Conservation (phyloP, 2,329 filamentous ascomycete species). For the Pestalotiopsis sp. region DNA sequence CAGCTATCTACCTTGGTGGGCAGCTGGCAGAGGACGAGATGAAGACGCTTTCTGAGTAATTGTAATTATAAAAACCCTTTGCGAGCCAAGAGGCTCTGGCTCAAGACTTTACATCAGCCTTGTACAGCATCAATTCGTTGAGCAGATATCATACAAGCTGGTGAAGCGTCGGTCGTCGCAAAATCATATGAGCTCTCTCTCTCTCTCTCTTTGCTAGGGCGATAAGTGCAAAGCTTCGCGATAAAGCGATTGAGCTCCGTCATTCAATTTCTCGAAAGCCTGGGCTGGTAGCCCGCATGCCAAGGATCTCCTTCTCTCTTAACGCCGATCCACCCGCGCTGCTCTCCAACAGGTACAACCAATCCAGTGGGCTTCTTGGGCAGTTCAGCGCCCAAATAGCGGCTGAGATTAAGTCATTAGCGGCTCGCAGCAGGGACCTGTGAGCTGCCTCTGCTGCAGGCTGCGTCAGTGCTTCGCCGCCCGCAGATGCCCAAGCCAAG, state of each 20-base stretch:
- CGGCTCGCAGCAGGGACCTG: not conserved
- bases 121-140: not conserved
- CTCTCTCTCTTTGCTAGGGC: not conserved
- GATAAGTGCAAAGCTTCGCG: not conserved
- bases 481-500: not conserved
- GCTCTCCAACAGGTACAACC: not conserved
- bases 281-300: not conserved
- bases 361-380: not conserved
- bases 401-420: conserved; percentile 2
- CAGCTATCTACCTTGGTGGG: not conserved
- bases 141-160: not conserved
- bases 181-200: not conserved
- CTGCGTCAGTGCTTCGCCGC: conserved; percentile 12
- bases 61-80: not conserved
- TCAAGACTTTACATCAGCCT: conserved; percentile 30
- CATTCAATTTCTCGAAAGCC: conserved; percentile 6
- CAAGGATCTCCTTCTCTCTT: not conserved
- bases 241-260: conserved; percentile 1
- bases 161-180: not conserved
- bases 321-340: not conserved
- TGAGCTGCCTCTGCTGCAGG: conserved; percentile 1
- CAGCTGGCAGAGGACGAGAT: not conserved
- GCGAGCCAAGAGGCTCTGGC: conserved; percentile 35
- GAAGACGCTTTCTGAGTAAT: not conserved
- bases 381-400: not conserved